Conservation (phyloP, 1,284 basidiomycete species). For the Tremellales sp. region DNA sequence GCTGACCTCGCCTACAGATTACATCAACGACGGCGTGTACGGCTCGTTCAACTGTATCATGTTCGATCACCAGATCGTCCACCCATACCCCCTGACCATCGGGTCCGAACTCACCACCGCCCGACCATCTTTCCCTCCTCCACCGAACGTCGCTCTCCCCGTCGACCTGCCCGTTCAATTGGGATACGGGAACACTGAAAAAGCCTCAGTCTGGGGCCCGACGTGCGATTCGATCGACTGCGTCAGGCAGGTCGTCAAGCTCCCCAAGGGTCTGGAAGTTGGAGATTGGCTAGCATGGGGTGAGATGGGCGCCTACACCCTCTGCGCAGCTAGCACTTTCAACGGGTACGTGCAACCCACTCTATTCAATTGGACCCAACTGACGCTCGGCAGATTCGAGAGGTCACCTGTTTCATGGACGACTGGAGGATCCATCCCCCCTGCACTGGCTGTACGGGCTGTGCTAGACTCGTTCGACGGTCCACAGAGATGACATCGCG, state of each 20-base stretch:
- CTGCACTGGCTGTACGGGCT: conserved; percentile 31
- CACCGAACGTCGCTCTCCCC: conserved; percentile 45
- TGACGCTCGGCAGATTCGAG: conserved; percentile 25
- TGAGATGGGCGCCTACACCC: conserved; percentile 90
- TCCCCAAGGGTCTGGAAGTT: conserved; percentile 65
- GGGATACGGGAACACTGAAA: conserved; percentile 50
- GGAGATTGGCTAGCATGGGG: conserved; percentile 91
- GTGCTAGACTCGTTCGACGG: conserved; percentile 30
- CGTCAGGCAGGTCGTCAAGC: conserved; percentile 59
- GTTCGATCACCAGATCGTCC: conserved; percentile 85
- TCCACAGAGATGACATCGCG: conserved; percentile 38
- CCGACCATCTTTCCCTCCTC: conserved; percentile 45
- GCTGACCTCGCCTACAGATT: conserved; percentile 58
- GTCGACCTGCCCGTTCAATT: conserved; percentile 46
- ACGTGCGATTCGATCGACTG: conserved; percentile 91
- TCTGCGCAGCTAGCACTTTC: conserved; percentile 84
- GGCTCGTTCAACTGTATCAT: conserved; percentile 97
- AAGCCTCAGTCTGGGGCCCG: conserved; percentile 55
- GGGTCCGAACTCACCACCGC: conserved; percentile 28
- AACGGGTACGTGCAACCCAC: conserved; percentile 58
- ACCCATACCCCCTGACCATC: conserved; percentile 70
- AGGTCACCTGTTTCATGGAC: conserved; percentile 44
- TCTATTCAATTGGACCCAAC: background rate
- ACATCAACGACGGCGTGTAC: conserved; percentile 97
- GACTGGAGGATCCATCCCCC: conserved; percentile 33